Percentiles rank a stretch among this genome's conserved stretches.
Conservation (phyloP, 169 alveolate species). For the Plasmodium coatneyi region DNA sequence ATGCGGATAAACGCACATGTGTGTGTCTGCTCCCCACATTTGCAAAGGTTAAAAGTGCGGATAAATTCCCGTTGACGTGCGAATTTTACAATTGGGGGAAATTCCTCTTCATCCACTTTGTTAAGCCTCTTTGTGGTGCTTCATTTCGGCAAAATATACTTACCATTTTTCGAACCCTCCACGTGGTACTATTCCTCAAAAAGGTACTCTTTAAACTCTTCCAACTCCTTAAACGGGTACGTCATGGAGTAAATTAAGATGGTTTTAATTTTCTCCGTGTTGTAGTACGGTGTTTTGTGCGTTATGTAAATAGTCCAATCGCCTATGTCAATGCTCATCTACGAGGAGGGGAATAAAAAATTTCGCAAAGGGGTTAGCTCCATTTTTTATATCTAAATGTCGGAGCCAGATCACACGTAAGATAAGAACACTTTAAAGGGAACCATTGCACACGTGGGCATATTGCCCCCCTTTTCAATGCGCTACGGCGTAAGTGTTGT, state of each 20-base stretch:
- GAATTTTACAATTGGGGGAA: not conserved
- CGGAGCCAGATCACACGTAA: not conserved
- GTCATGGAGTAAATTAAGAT: constrained; percentile 45
- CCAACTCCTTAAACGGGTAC: constrained; percentile 37
- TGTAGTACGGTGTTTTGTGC: not conserved
- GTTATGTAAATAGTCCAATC: constrained; percentile 33
- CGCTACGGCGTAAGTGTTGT: not conserved
- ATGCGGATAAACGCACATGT: not conserved
- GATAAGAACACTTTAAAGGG: not conserved
- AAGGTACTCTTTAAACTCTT: constrained; percentile 30
- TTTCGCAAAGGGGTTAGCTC: not conserved
- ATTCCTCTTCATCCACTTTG: not conserved
- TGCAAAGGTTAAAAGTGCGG: not conserved
- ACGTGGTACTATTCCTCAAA: not conserved
- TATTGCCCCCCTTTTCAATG: not conserved
- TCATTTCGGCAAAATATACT: not conserved
- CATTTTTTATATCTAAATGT: not conserved
- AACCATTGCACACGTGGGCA: not conserved
- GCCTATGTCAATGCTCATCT: constrained; percentile 20
- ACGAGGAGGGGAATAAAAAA: not conserved
- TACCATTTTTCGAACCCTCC: not conserved
- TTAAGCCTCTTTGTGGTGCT: not conserved
- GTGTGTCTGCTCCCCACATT: not conserved
- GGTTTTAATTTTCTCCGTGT: constrained; percentile 20
- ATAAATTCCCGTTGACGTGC: not conserved